Percentiles rank a stretch among this genome's conserved stretches.
These are phyloP conservation scores for Fagopyrum esculentum DNA, from an alignment of 148 eudicot species.

Conservation along the genomic window DNA sequence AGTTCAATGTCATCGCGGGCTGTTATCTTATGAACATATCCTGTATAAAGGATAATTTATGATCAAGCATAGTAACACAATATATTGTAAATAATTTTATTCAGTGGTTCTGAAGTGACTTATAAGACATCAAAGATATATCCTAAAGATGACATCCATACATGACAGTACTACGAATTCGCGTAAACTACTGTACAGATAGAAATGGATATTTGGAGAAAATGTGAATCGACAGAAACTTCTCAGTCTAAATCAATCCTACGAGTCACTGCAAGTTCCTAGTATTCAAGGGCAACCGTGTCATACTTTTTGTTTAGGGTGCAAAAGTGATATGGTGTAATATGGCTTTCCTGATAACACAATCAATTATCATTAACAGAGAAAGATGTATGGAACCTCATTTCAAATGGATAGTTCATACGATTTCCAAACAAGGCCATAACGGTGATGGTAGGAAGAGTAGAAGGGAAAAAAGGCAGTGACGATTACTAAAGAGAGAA, in stretches of 20 bases:
- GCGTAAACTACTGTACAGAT: neutral
- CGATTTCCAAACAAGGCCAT: neutral
- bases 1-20: conserved; percentile 60
- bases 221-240: neutral
- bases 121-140: neutral
- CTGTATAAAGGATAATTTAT: conserved; percentile 30
- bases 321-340: neutral
- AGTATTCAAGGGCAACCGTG: neutral
- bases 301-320: neutral
- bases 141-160: neutral
- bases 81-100: neutral
- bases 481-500: too few relatives aligned
- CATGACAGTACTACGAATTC: neutral
- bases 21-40: conserved; percentile 95
- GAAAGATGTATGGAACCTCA: neutral
- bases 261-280: neutral
- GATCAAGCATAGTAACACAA: neutral
- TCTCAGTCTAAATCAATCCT: neutral
- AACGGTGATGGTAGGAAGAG: neutral
- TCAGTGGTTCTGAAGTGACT: neutral
- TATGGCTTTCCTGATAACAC: neutral
- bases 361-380: neutral
- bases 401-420: neutral
- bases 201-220: neutral
- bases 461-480: neutral